Evolutionary conservation across 1,284 basidiomycete species (phyloP).

Genomic region (Pseudozyma sp.): DNA sequence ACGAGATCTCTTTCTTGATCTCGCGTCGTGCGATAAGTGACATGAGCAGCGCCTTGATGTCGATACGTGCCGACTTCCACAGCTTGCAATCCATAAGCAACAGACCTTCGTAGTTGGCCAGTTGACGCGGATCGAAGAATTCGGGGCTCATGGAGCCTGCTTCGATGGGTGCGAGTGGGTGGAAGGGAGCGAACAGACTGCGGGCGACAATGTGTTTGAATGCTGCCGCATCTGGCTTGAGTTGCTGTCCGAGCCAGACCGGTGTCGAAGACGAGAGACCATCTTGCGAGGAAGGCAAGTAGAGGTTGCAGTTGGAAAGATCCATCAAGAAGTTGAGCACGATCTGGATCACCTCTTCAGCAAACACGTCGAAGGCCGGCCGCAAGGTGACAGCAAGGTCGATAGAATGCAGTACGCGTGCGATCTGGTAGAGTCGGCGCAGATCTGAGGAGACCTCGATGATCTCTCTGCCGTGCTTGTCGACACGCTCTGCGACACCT

Average conservation of each 20-base stretch:
- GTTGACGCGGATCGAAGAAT: constrained; percentile 57
- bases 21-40: constrained; percentile 77
- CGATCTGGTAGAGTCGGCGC: constrained; percentile 80
- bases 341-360: constrained; percentile 81
- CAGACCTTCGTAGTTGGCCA: constrained; percentile 61
- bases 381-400: constrained; percentile 92
- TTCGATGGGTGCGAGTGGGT: constrained; percentile 33
- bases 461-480: constrained; percentile 84
- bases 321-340: constrained; percentile 63
- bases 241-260: constrained; percentile 23
- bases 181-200: constrained; percentile 55
- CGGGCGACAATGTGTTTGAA: constrained; percentile 57
- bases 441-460: constrained; percentile 82
- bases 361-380: constrained; percentile 86
- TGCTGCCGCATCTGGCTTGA: constrained; percentile 52
- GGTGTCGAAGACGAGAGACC: constrained; percentile 6
- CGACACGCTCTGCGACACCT: constrained; percentile 78
- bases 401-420: constrained; percentile 84
- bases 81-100: constrained; percentile 64
- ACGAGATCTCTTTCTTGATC: constrained; percentile 82
- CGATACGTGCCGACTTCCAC: constrained; percentile 73
- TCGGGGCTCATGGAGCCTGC: constrained; percentile 56
- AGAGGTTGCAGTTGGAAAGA: constrained; percentile 60
- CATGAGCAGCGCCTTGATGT: constrained; percentile 84
- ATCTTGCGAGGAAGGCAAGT: constrained; percentile 28